Percentiles rank a stretch among this genome's conserved stretches.
These are phyloP conservation scores for Mesembryanthemum crystallinum DNA, from an alignment of 148 eudicot genomes.

Conservation along the genomic window DNA sequence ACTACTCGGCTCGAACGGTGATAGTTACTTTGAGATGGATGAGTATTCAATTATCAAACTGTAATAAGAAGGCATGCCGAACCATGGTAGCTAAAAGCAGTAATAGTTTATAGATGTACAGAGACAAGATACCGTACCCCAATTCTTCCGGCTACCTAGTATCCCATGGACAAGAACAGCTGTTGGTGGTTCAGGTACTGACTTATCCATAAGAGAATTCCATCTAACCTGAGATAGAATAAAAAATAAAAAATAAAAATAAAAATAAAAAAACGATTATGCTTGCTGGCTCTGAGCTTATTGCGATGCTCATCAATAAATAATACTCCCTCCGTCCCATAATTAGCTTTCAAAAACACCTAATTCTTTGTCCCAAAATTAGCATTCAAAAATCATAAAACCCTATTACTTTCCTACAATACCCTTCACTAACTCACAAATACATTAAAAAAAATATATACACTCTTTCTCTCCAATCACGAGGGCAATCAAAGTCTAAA, in stretches of 20 bases:
- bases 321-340: too few relatives aligned
- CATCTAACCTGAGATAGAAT: slow-evolving; percentile 59
- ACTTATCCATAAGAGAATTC: slow-evolving; percentile 74
- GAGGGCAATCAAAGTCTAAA: too few relatives aligned
- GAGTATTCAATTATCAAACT: neutral
- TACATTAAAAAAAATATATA: too few relatives aligned
- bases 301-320: neutral
- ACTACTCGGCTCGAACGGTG: too few relatives aligned
- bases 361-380: too few relatives aligned
- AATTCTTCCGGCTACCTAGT: slow-evolving; percentile 89
- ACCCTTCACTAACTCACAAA: too few relatives aligned
- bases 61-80: neutral
- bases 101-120: neutral
- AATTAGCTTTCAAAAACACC: too few relatives aligned
- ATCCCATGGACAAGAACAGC: slow-evolving; percentile 94
- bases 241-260: too few relatives aligned
- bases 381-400: too few relatives aligned
- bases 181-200: slow-evolving; percentile 81
- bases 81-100: neutral
- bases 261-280: neutral
- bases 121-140: slow-evolving; percentile 54
- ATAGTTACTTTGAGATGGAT: too few relatives aligned
- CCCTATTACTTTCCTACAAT: too few relatives aligned
- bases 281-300: neutral
- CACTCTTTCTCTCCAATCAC: too few relatives aligned